phyloP scores from a whole-genome alignment of 2,329 filamentous ascomycete species.

The Diplodia scrobiculata region DNA sequence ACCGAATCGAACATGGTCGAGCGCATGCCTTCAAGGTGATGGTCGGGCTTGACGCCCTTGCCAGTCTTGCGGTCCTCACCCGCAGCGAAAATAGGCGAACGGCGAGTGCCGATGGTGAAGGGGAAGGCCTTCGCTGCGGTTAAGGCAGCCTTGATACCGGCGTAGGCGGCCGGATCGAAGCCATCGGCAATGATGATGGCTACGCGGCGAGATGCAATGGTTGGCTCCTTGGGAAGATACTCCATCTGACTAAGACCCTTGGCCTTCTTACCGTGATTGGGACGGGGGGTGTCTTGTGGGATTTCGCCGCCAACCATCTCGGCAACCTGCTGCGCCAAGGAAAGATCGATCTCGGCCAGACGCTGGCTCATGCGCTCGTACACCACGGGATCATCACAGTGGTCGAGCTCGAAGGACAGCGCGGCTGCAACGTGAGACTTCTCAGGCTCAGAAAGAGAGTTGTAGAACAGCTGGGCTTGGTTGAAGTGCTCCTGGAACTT shows the following conservation, averaged over 20 bases:
- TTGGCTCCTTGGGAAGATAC: conserved; percentile 63
- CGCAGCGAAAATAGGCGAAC: conserved; percentile 65
- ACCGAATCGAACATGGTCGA: conserved; percentile 80
- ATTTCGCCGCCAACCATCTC: conserved; percentile 67
- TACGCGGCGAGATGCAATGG: conserved; percentile 70
- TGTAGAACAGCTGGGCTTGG: conserved; percentile 82
- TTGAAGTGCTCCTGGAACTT: conserved; percentile 79
- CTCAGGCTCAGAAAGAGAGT: conserved; percentile 69
- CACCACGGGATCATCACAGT: conserved; percentile 77
- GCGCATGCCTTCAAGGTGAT: conserved; percentile 77
- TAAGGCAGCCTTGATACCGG: conserved; percentile 65
- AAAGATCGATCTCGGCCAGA: conserved; percentile 71
- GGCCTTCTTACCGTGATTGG: conserved; percentile 69
- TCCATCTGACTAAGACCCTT: conserved; percentile 70
- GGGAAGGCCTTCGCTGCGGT: conserved; percentile 65
- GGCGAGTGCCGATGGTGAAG: conserved; percentile 70
- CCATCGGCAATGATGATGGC: conserved; percentile 78
- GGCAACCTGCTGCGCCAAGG: conserved; percentile 68
- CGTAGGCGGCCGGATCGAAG: conserved; percentile 68
- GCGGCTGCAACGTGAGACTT: conserved; percentile 64
- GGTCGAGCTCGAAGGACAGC: conserved; percentile 72
- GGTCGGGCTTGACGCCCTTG: conserved; percentile 66
- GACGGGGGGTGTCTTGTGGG: conserved; percentile 55
- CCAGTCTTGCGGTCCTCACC: conserved; percentile 57
- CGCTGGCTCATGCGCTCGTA: conserved; percentile 70